Evolutionary conservation across 148 eudicot genomes (phyloP), one percentile per base, ranked within the genome.

Genomic region (Vaccinium darrowii): DNA sequence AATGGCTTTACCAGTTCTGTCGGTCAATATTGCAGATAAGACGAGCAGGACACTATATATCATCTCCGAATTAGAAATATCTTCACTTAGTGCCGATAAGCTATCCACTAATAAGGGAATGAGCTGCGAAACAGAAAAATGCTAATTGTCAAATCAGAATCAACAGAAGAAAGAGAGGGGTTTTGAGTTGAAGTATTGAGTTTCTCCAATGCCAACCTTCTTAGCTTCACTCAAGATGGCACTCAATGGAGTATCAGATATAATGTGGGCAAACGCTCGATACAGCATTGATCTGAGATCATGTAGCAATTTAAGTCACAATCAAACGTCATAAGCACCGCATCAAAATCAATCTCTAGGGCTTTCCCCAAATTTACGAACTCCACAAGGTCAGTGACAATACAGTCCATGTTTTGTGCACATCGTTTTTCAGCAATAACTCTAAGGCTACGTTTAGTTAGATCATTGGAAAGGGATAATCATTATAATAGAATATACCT

Each of bases 141-240:
- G 49, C 30, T 39, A 72, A 71, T 36, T 43, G 56, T 75, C 69
- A 47, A 52, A 58, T 27, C 73, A 21, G 79, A 75, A 25, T 79
- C 72, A 82, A 69, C 39, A 11, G 80, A 72, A 49, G 0, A 81
- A 62, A 25, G 16, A 71, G 19, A 0, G 77, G 49, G 10, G 12
- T 16, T 78, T 76, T 30, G 54, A 53, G 72, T 56, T 39, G 62
- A 84, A 79, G 33, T 81, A 56, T 27, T 69, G 81, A 72, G 33
- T 30, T 71, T 82, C 62, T 84, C 58, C 47, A 27, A 56, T 73
- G 78, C 87, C 83, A 84, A 96, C 99, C 97, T 93, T 96, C 86
- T 88, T 93, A 76, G 94, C 91, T 85, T 96, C 99, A 79, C 89
- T 87, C 89, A 92, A 76, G 80, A 96, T 65, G 87, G 95, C 99